phyloP scores from a whole-genome alignment of 257 asterid species.

The Striga asiatica region DNA sequence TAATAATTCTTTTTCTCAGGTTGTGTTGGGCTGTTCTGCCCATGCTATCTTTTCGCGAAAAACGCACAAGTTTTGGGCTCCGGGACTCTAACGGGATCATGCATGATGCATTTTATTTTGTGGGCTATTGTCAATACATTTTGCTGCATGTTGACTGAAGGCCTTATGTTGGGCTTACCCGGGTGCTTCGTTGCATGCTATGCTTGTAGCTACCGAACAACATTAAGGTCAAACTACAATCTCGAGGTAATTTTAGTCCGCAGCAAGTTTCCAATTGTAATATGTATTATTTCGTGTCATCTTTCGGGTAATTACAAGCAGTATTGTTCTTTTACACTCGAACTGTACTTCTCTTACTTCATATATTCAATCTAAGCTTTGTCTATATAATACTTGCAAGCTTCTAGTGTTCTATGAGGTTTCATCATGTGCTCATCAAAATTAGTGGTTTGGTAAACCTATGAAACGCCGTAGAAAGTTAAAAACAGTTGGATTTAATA shows the following conservation, averaged over 20 bases:
- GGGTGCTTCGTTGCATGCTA: constrained; percentile 89
- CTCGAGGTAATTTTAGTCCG: constrained; percentile 64
- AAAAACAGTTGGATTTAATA: background rate
- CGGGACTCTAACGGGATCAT: constrained; percentile 50
- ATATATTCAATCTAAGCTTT: background rate
- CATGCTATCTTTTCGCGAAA: constrained; percentile 81
- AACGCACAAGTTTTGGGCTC: constrained; percentile 57
- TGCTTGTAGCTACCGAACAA: constrained; percentile 76
- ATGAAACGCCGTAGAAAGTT: too few relatives aligned
- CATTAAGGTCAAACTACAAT: constrained; percentile 71
- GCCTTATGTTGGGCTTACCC: constrained; percentile 67
- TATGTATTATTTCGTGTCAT: too few relatives aligned
- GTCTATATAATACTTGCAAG: background rate
- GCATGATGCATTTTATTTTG: constrained; percentile 60
- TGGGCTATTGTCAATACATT: constrained; percentile 63
- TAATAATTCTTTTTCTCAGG: constrained; percentile 42
- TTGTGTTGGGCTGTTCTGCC: constrained; percentile 65
- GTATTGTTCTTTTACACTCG: too few relatives aligned
- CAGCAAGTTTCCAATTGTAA: too few relatives aligned
- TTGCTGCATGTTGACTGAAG: constrained; percentile 74
- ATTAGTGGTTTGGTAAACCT: too few relatives aligned
- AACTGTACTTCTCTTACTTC: too few relatives aligned
- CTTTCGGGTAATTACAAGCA: too few relatives aligned
- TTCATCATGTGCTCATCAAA: too few relatives aligned
- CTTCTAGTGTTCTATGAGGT: background rate